Evolutionary conservation across 768 basidiomycete species (phyloP).

Genomic region (Dioszegia crocea): DNA sequence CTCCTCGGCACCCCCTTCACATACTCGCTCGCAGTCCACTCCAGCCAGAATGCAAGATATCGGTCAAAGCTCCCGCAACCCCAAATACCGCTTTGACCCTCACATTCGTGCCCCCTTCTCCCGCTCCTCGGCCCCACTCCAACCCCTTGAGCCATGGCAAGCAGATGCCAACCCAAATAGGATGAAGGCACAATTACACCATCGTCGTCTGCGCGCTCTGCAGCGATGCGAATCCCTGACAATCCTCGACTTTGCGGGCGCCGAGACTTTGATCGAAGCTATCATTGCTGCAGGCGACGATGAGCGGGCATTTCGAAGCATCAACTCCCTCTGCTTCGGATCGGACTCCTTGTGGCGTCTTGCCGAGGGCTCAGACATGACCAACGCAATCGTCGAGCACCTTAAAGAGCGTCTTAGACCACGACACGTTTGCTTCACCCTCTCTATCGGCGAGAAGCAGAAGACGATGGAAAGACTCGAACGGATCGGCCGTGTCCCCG

Average conservation of each 20-base stretch:
- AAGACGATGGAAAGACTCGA: slow-evolving; percentile 1
- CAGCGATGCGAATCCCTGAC: background rate
- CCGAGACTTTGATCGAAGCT: slow-evolving; percentile 3
- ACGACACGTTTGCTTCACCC: slow-evolving; percentile 8
- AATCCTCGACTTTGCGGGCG: background rate
- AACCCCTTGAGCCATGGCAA: background rate
- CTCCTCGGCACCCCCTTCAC: background rate
- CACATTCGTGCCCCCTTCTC: no score
- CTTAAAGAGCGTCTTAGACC: slow-evolving; percentile 2
- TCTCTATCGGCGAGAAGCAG: background rate
- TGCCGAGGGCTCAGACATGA: background rate
- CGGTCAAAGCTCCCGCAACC: no score
- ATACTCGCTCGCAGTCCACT: no score
- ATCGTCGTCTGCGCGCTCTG: background rate
- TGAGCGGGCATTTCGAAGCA: background rate
- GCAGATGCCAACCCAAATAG: background rate
- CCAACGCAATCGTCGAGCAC: background rate
- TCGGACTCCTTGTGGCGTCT: background rate
- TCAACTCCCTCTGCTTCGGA: slow-evolving; percentile 1
- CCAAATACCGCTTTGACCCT: no score
- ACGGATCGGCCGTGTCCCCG: background rate
- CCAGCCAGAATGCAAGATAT: no score
- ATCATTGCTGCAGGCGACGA: background rate
- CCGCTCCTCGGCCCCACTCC: background rate
- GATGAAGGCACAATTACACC: background rate